These are phyloP conservation scores for Tubosaeta brunneosetosa DNA, from an alignment of 768 basidiomycete genomes.

Conservation along the genomic window DNA sequence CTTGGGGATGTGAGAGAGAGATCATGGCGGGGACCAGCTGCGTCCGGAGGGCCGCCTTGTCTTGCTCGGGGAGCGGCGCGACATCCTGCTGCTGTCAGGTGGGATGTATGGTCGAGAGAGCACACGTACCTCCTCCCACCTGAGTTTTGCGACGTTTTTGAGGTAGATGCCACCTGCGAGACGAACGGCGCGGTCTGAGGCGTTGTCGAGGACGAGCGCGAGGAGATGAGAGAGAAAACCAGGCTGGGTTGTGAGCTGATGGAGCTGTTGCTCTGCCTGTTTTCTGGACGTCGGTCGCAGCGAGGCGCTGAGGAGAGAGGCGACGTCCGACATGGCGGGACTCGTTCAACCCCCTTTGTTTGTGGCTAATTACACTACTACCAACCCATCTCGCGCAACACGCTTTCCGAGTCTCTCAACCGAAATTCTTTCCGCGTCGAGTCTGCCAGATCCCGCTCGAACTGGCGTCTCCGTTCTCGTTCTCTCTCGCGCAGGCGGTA, in stretches of 20 bases:
- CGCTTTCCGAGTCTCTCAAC: conserved; percentile 19
- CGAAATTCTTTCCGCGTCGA: conserved; percentile 4
- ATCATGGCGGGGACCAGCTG: conserved; percentile 93
- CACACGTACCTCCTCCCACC: conserved; percentile 79
- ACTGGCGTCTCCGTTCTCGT: conserved; percentile 10
- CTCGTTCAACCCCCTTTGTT: conserved; percentile 6
- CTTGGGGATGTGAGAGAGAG: conserved; percentile 63
- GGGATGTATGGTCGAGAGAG: not conserved
- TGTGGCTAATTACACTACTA: conserved; percentile 10
- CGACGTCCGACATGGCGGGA: conserved; percentile 55
- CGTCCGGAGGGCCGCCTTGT: conserved; percentile 67
- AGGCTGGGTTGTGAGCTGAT: conserved; percentile 58
- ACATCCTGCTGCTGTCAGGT: conserved; percentile 50
- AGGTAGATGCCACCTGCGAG: conserved; percentile 87
- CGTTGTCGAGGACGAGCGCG: conserved; percentile 64
- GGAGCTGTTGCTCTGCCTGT: conserved; percentile 76
- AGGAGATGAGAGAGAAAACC: conserved; percentile 82
- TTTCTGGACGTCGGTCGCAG: conserved; percentile 66
- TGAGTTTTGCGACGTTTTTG: conserved; percentile 82
- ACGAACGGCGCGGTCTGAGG: conserved; percentile 63
- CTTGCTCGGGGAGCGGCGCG: conserved; percentile 60
- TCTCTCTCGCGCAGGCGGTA: conserved; percentile 22
- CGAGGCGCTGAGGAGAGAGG: conserved; percentile 67
- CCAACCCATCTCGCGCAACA: conserved; percentile 19
- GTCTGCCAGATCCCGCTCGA: not conserved